A percentile compares a stretch with the other conserved stretches of the same genome.
phyloP scores from a whole-genome alignment of 73 alveolate genomes.

The Symbiodinium pilosum region DNA sequence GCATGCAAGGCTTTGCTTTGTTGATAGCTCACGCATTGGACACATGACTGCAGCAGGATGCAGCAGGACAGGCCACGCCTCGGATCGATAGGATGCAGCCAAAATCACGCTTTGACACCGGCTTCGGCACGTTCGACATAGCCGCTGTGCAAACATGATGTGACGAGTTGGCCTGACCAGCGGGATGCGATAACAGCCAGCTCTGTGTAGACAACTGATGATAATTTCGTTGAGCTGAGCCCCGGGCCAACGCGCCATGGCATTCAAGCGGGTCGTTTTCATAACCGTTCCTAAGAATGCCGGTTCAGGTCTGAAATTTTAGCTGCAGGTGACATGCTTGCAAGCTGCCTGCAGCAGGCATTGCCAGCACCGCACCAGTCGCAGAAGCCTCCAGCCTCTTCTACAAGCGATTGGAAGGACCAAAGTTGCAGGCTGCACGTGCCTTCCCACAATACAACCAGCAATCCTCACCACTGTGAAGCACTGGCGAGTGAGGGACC shows the following conservation, averaged over 20 bases:
- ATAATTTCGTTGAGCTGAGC: no score
- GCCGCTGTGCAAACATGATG: conserved; percentile 31
- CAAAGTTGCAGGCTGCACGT: no score
- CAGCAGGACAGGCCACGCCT: not conserved
- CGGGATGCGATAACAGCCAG: not conserved
- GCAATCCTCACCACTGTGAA: conserved; percentile 33
- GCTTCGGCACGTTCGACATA: conserved; percentile 26
- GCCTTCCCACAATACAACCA: conserved; percentile 75
- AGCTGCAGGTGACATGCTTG: no score
- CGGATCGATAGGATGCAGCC: conserved; percentile 38
- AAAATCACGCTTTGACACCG: not conserved
- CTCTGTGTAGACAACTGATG: not conserved
- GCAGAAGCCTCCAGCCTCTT: conserved; percentile 63
- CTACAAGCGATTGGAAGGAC: not conserved
- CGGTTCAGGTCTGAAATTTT: no score
- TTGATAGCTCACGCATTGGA: no score
- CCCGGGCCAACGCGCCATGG: not conserved
- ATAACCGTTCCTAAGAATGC: not conserved
- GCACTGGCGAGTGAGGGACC: conserved; percentile 4
- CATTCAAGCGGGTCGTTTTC: conserved; percentile 40
- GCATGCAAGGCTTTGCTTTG: no score
- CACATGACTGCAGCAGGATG: no score
- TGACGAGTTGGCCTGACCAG: not conserved
- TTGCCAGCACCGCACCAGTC: conserved; percentile 82
- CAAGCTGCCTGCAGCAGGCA: conserved; percentile 70